These are phyloP conservation scores for Schoenoplectus triqueter DNA, from an alignment of 202 grass and related monocot genomes.

Conservation along the genomic window DNA sequence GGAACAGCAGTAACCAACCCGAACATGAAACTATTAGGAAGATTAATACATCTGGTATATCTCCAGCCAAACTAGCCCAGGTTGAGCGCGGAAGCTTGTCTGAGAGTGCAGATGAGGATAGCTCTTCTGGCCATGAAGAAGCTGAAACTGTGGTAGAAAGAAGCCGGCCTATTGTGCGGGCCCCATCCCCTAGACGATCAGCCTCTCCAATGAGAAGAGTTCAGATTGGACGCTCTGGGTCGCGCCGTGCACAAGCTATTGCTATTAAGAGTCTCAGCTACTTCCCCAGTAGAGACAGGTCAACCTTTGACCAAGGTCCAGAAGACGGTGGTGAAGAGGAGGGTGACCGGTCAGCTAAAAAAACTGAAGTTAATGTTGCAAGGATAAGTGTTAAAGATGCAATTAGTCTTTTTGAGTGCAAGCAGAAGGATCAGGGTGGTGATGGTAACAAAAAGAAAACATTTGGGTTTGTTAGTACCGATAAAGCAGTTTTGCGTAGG, in stretches of 20 bases:
- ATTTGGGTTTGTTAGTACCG: conserved; percentile 58
- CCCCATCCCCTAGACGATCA: conserved; percentile 93
- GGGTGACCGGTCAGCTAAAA: conserved; percentile 67
- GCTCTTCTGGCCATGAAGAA: conserved; percentile 60
- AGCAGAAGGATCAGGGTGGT: conserved; percentile 69
- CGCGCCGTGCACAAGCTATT: conserved; percentile 85
- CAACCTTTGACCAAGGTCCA: conserved; percentile 64
- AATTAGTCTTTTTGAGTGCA: conserved; percentile 95
- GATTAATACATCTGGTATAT: conserved; percentile 53
- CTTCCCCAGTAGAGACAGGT: conserved; percentile 82
- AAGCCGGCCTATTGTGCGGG: conserved; percentile 77
- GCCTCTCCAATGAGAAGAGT: conserved; percentile 97
- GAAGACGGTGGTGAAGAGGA: conserved; percentile 63
- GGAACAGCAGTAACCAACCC: not conserved
- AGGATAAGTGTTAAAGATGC: conserved; percentile 98
- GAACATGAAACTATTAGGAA: conserved; percentile 16
- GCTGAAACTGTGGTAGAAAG: conserved; percentile 69
- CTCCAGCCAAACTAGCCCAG: conserved; percentile 91
- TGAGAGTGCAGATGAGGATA: conserved; percentile 55
- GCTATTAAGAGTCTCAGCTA: conserved; percentile 91
- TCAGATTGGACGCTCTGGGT: conserved; percentile 97
- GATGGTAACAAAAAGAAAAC: conserved; percentile 74
- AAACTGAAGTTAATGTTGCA: conserved; percentile 71
- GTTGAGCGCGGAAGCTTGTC: conserved; percentile 78
- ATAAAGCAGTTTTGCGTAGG: conserved; percentile 82